Base-by-base conservation (phyloP, 345 rosid species). In the Acer negundo region DNA sequence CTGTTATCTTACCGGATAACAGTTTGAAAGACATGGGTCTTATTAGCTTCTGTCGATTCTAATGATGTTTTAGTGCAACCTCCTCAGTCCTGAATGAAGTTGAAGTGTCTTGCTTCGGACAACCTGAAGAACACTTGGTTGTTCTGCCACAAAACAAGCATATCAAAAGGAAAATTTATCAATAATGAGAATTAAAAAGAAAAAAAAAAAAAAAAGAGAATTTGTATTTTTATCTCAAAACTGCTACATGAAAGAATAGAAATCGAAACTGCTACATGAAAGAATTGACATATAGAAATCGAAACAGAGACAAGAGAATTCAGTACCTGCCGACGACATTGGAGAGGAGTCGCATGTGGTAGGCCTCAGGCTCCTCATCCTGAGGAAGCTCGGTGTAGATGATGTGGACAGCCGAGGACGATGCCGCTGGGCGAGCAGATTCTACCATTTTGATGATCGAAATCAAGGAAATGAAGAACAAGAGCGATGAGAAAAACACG, bases 111-210 rank as follows among this genome's bases (percentile, higher is more conserved):
- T 79, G 90, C 87, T 88, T 2, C 89, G 92, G 62, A 89, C 89
- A 77, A 95, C 95, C 79, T 90, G 97, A 85, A 95, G 89, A 64
- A 95, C 98, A 67, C 98, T 97, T 7, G 94, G 97, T 86, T 86
- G 89, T 70, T 88, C 98, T 94, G 94, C 83, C 58, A 80, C 17
- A 47, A 40, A 77, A 65, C 35, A 22, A 67, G 42, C 42, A 62
- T 55, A 22, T 47, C 46, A 56, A 28, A 51, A 66, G 22, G 15
- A 58, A 31, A 55, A 69, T 67, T 62, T 46, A 24, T 17, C 13
- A 46, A 55, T 8, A 24, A 28, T 28, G 31, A 28, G 31, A 28
- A 28, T 28, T 3, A 28, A 28, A 28, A 28, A 2, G 31, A 28
- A 28, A 28, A 28, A 2, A 2, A 28, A 28, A 28, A 2, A 28